A percentile compares a stretch with the other conserved stretches of the same genome.
Conservation (phyloP, 192 early-diverging fungal genomes). For the Chytriomyces sp. region DNA sequence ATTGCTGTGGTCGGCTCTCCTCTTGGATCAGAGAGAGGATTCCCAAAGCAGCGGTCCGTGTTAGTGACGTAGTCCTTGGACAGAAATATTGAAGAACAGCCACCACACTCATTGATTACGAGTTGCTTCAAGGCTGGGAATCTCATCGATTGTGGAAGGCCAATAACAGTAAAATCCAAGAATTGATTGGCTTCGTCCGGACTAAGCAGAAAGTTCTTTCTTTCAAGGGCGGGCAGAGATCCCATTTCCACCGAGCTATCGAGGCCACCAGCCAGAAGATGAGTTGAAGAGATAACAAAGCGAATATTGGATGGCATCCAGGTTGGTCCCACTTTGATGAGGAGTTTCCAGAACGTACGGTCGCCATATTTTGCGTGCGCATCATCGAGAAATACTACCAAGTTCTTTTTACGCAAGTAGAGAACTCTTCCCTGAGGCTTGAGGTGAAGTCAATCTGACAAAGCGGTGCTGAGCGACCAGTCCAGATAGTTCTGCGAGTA, state of each 20-base stretch:
- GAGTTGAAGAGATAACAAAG: slow-evolving; percentile 35
- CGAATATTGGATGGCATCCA: slow-evolving; percentile 34
- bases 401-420: slow-evolving; percentile 3
- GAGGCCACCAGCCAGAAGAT: slow-evolving; percentile 19
- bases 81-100: slow-evolving; percentile 22
- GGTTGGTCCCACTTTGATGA: slow-evolving; percentile 24
- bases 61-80: slow-evolving; percentile 13
- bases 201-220: slow-evolving; percentile 38
- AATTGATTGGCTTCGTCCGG: slow-evolving; percentile 18
- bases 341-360: slow-evolving; percentile 8
- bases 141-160: slow-evolving; percentile 1
- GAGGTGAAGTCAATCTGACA: slow-evolving; percentile 23
- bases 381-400: slow-evolving; percentile 35
- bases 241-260: slow-evolving; percentile 2
- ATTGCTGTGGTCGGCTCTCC: background rate
- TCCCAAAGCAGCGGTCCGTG: slow-evolving; percentile 23
- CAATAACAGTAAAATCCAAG: slow-evolving; percentile 24
- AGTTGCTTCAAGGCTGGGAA: slow-evolving; percentile 18
- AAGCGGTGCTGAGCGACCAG: slow-evolving; percentile 2
- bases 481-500: background rate
- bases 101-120: slow-evolving; percentile 15
- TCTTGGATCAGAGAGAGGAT: slow-evolving; percentile 17
- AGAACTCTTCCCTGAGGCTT: slow-evolving; percentile 16
- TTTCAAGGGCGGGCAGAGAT: slow-evolving; percentile 20
- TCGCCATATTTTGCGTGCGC: slow-evolving; percentile 32